Evolutionary conservation across 2,329 filamentous ascomycete species (phyloP), one percentile per base, ranked within the genome.

Genomic region (Cladophialophora yegresii): DNA sequence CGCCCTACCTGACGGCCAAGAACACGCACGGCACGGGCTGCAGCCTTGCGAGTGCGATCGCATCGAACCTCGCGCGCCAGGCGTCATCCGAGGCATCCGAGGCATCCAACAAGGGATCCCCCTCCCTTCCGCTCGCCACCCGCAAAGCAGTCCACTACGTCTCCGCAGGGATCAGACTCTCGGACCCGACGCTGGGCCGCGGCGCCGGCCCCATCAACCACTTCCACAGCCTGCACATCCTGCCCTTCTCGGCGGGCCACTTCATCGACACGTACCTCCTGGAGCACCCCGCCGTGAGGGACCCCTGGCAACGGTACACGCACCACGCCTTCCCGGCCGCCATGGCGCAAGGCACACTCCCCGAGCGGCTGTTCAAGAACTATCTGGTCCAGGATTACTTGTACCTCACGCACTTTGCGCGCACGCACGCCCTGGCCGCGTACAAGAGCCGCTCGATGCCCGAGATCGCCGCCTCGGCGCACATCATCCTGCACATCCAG

Each of bases 21-120:
- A 93, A 93, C 73, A 98, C 93, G 0, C 95, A 99, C 73, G 95
- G 95, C 0, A 98, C 95, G 0, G 95, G 95, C 3, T 99, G 95
- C 74, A 96, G 92, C 9, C 83, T 98, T 65, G 95, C 95, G 47
- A 96, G 86, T 49, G 86, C 87, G 5, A 87, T 89, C 70, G 85
- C 87, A 1, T 86, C 84, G 59, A 87, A 88, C 66, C 75, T 89
- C 13, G 83, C 85, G 16, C 32, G 59, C 26, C 63, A 67, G 47
- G 56, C 20, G 22, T 54, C 36, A 7, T 43, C 36, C 36, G n/a
- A 8, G 36, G 36, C 5, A 28, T 3, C 26, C 26, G 6, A 28
- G 26, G 26, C 26, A 28, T 3, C 26, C 3, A 28, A 28, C 3
- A 28, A 28, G 33, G 12, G 12, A 43, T 43, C 51, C 12, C 23